Conservation (phyloP, 352 stramenopile genomes). For the Pythium chondricola region DNA sequence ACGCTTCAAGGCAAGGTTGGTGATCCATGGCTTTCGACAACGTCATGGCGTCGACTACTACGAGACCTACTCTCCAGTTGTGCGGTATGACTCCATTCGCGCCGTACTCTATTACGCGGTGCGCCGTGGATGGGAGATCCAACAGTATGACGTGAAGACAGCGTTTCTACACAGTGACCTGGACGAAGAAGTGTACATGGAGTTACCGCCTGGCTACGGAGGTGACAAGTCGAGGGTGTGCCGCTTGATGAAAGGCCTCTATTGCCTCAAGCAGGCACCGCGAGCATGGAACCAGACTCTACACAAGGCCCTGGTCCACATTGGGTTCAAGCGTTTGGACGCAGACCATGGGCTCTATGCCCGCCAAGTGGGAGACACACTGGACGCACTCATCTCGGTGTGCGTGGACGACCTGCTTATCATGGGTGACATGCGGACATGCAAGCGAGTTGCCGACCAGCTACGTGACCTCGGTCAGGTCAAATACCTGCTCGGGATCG, state of each 20-base stretch:
- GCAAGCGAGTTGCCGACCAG: background rate
- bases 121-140: slow-evolving; percentile 1
- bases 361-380: background rate
- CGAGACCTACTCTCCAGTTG: slow-evolving; percentile 13
- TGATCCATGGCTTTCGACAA: slow-evolving; percentile 22
- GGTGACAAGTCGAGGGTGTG: background rate
- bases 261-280: slow-evolving; percentile 3
- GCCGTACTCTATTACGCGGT: background rate
- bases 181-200: slow-evolving; percentile 17
- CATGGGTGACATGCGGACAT: background rate
- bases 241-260: slow-evolving; percentile 3
- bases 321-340: background rate
- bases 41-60: slow-evolving; percentile 21
- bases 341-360: slow-evolving; percentile 1
- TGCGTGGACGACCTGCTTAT: slow-evolving; percentile 6
- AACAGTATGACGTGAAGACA: slow-evolving; percentile 19
- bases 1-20: slow-evolving; percentile 21
- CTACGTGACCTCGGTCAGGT: background rate
- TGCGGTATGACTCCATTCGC: slow-evolving; percentile 1
- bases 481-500: slow-evolving; percentile 5
- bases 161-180: slow-evolving; percentile 20
- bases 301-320: background rate
- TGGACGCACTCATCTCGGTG: slow-evolving; percentile 1
- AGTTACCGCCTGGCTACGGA: background rate
- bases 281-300: slow-evolving; percentile 2